Percentiles rank a stretch among this genome's conserved stretches.
Conservation (phyloP, 768 basidiomycete genomes). For the Lanmaoa pseudosensibilis region DNA sequence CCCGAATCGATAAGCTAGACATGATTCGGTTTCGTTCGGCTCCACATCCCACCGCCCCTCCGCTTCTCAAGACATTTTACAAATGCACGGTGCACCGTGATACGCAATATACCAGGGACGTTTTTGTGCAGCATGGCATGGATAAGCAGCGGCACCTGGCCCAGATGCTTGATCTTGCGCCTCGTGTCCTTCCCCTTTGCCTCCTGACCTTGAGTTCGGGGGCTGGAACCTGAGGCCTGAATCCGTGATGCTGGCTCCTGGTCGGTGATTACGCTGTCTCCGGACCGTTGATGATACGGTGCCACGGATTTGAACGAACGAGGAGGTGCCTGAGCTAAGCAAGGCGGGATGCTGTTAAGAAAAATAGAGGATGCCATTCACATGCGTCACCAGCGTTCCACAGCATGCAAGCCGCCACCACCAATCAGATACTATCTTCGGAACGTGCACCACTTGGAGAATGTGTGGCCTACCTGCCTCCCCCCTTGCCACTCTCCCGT, state of each 20-base stretch:
- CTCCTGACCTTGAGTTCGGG: background rate
- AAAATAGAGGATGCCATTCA: background rate
- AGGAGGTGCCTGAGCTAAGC: background rate
- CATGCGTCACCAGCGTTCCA: constrained; percentile 4
- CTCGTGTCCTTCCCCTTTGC: background rate
- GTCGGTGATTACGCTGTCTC: constrained; percentile 25
- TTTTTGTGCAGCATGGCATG: background rate
- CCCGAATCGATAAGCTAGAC: constrained; percentile 23
- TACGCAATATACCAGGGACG: background rate
- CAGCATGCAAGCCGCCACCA: constrained; percentile 3
- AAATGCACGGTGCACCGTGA: background rate
- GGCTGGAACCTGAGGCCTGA: background rate
- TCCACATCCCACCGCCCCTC: background rate
- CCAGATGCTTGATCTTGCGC: background rate
- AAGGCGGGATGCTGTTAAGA: constrained; percentile 3
- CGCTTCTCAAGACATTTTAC: background rate
- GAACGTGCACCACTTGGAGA: background rate
- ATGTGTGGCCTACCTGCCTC: background rate
- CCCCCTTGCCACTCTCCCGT: background rate
- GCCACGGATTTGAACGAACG: constrained; percentile 1
- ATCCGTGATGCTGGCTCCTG: background rate
- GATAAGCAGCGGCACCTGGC: background rate
- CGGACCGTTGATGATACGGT: constrained; percentile 10
- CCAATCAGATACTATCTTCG: background rate
- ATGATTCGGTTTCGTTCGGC: constrained; percentile 5